Evolutionary conservation across 192 early-diverging fungal genomes (phyloP), one percentile per base, ranked within the genome.

Genomic region (Mortierella claussenii): DNA sequence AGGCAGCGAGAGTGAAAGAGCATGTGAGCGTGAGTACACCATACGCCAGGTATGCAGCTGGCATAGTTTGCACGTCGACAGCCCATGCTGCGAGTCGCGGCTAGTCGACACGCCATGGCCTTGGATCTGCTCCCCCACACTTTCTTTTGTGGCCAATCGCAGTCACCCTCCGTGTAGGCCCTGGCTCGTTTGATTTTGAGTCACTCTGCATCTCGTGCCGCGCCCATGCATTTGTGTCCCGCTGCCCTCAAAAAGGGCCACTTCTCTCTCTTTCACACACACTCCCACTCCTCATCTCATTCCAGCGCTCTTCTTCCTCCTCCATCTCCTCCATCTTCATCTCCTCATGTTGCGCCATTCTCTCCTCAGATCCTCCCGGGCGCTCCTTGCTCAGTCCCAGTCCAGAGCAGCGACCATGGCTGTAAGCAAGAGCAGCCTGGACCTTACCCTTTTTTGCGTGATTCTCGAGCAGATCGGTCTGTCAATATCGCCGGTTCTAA

Each of bases 341-440:
- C 30, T 33, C 24, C 42, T 31, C 27, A 76, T 76, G 73, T 60
- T 76, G 57, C 73, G 73, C 31, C 64, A 76, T 33, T 45, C 73
- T 48, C 73, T 76, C 18, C 34, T 67, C 59, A 60, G 27, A 6
- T 27, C 73, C 9, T 66, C 73, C 23, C 45, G 58, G 44, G 52
- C 73, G 13, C 26, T 76, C 26, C 73, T 76, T 21, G 52, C 58
- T 26, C 69, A 55, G 44, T 48, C 44, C 12, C 63, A 66, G 31
- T 18, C 73, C 34, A 55, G 50, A 46, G 9, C 60, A 12, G 28
- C 55, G 28, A 23, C 42, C 53, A 67, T 76, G 58, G 64, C 65
- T 24, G 73, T 76, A 76, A 60, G 64, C 18, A 26, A 28, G 2
- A 8, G 37, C 37, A 40, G 7, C 15, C 37, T n/a, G 4, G 21